These are phyloP conservation scores for Botrytis byssoidea DNA, from an alignment of 2,329 filamentous ascomycete genomes.

Conservation along the genomic window DNA sequence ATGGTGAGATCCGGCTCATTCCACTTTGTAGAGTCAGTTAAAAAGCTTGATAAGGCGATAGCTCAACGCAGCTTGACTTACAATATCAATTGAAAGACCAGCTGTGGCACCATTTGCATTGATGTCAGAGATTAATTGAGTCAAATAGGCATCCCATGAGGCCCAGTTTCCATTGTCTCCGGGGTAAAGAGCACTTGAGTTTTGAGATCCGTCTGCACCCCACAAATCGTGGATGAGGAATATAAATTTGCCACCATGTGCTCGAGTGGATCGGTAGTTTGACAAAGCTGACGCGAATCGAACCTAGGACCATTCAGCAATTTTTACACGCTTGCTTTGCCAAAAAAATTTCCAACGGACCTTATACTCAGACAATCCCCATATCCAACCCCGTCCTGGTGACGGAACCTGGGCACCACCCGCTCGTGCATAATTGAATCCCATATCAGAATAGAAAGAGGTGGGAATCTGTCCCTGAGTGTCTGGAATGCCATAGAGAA, in stretches of 20 bases:
- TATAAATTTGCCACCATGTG: slow-evolving; percentile 46
- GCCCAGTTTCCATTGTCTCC: slow-evolving; percentile 52
- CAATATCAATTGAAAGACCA: slow-evolving; percentile 39
- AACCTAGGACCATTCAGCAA: slow-evolving; percentile 20
- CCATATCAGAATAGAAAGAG: slow-evolving; percentile 42
- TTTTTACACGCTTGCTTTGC: background rate
- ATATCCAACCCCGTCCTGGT: slow-evolving; percentile 42
- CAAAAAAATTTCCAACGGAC: slow-evolving; percentile 14
- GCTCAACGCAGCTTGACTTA: background rate
- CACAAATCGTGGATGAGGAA: slow-evolving; percentile 49
- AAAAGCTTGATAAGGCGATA: background rate
- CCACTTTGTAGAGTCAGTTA: slow-evolving; percentile 39
- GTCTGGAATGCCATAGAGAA: slow-evolving; percentile 46
- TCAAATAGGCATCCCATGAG: slow-evolving; percentile 45
- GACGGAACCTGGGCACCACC: slow-evolving; percentile 43
- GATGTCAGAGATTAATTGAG: slow-evolving; percentile 42
- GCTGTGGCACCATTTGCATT: slow-evolving; percentile 42
- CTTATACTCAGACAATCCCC: slow-evolving; percentile 38
- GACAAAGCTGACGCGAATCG: slow-evolving; percentile 46
- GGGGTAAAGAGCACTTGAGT: slow-evolving; percentile 43
- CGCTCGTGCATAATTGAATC: slow-evolving; percentile 43
- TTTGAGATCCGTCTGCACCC: slow-evolving; percentile 48
- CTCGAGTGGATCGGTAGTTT: slow-evolving; percentile 47
- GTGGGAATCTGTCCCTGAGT: slow-evolving; percentile 42
- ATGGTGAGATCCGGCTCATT: slow-evolving; percentile 49